These are phyloP conservation scores for Ophidiomyces ophidiicola DNA, from an alignment of 2,329 filamentous ascomycete species.

Conservation along the genomic window DNA sequence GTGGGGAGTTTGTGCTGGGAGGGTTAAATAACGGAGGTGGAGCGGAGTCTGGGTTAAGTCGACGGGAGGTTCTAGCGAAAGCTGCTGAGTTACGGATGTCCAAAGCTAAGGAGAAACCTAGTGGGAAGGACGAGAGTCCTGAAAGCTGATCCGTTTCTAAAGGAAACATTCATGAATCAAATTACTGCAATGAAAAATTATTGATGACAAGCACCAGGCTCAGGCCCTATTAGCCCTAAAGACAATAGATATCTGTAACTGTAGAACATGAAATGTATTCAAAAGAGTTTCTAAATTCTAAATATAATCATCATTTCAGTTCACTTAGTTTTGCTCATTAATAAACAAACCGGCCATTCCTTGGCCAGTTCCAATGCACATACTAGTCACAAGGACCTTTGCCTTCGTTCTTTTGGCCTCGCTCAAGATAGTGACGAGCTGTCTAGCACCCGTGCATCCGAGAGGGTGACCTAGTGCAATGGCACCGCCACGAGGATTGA, in stretches of 20 bases:
- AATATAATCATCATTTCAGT: not conserved
- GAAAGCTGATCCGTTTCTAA: no score
- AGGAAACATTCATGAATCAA: not conserved
- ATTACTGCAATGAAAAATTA: no score
- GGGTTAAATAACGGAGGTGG: constrained; percentile 31
- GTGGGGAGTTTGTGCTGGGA: constrained; percentile 65
- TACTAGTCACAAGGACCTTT: constrained; percentile 83
- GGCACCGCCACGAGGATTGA: constrained; percentile 90
- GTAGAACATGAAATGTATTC: no score
- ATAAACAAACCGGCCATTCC: constrained; percentile 56
- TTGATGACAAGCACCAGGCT: no score
- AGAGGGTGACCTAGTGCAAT: constrained; percentile 87
- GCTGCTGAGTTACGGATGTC: constrained; percentile 58
- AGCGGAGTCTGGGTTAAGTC: constrained; percentile 40
- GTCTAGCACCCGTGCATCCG: constrained; percentile 74
- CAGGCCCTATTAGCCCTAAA: no score
- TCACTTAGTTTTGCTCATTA: constrained; percentile 42
- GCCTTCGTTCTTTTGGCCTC: constrained; percentile 75
- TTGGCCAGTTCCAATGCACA: constrained; percentile 63
- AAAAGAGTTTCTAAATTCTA: not conserved
- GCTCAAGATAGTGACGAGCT: constrained; percentile 83
- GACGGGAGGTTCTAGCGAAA: constrained; percentile 62
- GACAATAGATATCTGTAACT: no score
- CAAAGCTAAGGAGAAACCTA: constrained; percentile 36
- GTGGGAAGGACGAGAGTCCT: constrained; percentile 21